Evolutionary conservation across 2,329 filamentous ascomycete genomes (phyloP).

Genomic region (Akanthomyces lecanii): DNA sequence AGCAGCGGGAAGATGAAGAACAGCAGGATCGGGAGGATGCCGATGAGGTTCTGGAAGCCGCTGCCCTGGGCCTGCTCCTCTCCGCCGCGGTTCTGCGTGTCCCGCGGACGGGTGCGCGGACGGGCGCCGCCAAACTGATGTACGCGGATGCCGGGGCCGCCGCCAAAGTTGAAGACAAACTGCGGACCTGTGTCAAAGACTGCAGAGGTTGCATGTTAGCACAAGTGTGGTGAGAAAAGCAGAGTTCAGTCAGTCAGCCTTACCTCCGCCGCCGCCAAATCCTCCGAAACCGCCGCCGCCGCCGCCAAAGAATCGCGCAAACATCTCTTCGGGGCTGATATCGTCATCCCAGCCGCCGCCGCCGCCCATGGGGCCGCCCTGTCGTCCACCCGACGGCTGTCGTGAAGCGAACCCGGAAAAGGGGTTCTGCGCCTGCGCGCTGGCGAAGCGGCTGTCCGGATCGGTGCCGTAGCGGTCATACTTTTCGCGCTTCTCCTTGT

Average conservation of each 20-base stretch:
- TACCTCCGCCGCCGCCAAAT: constrained; percentile 39
- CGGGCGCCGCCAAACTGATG: constrained; percentile 87
- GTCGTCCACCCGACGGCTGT: constrained; percentile 35
- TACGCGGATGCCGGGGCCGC: constrained; percentile 84
- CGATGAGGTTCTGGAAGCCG: constrained; percentile 58
- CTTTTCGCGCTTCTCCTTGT: constrained; percentile 86
- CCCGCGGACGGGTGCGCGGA: constrained; percentile 71
- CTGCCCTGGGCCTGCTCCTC: constrained; percentile 39
- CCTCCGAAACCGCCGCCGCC: constrained; percentile 66
- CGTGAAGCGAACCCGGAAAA: constrained; percentile 24
- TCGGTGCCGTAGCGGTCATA: constrained; percentile 89
- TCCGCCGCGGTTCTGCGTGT: constrained; percentile 50
- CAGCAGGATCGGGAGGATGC: constrained; percentile 81
- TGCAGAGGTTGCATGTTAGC: constrained; percentile 23
- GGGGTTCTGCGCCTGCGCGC: constrained; percentile 42
- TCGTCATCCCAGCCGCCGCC: constrained; percentile 76
- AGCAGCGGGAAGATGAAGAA: constrained; percentile 84
- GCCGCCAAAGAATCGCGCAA: constrained; percentile 92
- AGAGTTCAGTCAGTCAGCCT: constrained; percentile 19
- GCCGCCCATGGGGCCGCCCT: constrained; percentile 37
- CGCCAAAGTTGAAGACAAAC: constrained; percentile 93
- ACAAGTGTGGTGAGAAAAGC: neutral
- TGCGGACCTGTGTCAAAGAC: constrained; percentile 74
- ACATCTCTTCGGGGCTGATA: constrained; percentile 94
- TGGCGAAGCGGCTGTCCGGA: constrained; percentile 80